phyloP scores from a whole-genome alignment of 2,329 filamentous ascomycete genomes.

The Talaromyces albobiverticillius region DNA sequence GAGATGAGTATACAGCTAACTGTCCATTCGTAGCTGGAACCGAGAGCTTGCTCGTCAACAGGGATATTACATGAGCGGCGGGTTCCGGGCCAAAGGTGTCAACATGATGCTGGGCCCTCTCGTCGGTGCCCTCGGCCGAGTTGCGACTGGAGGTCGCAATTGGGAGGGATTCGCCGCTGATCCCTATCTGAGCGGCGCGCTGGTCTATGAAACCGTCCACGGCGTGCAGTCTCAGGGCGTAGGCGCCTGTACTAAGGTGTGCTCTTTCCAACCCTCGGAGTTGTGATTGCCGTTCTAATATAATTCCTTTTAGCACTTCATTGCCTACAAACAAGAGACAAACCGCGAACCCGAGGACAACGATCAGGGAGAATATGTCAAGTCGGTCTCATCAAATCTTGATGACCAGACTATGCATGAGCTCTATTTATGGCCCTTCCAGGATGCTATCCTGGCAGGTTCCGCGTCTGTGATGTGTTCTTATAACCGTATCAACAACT shows the following conservation, averaged over 20 bases:
- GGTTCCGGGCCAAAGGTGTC: slow-evolving; percentile 48
- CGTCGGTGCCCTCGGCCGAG: slow-evolving; percentile 76
- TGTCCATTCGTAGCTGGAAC: not conserved
- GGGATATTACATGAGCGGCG: not conserved
- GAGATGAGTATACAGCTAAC: too few relatives aligned
- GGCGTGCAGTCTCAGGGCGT: slow-evolving; percentile 69
- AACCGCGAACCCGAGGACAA: slow-evolving; percentile 68
- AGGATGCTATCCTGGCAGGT: slow-evolving; percentile 48
- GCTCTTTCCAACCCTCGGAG: slow-evolving; percentile 16
- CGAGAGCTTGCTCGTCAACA: not conserved
- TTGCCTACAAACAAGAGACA: slow-evolving; percentile 79
- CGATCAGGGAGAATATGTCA: slow-evolving; percentile 63
- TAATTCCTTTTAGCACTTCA: slow-evolving; percentile 62
- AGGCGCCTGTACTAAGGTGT: slow-evolving; percentile 47
- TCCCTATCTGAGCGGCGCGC: slow-evolving; percentile 79
- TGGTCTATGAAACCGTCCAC: slow-evolving; percentile 72
- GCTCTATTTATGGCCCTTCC: slow-evolving; percentile 62
- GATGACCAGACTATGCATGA: slow-evolving; percentile 64
- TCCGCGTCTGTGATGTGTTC: slow-evolving; percentile 16
- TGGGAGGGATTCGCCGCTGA: slow-evolving; percentile 92
- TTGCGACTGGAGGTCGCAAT: slow-evolving; percentile 84
- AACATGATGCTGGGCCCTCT: slow-evolving; percentile 78
- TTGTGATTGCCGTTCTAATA: too few relatives aligned
- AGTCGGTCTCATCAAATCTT: slow-evolving; percentile 53
- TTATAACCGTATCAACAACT: slow-evolving; percentile 52